Conservation (phyloP, 2,329 filamentous ascomycete species). For the Aspergillus novofumigatus region DNA sequence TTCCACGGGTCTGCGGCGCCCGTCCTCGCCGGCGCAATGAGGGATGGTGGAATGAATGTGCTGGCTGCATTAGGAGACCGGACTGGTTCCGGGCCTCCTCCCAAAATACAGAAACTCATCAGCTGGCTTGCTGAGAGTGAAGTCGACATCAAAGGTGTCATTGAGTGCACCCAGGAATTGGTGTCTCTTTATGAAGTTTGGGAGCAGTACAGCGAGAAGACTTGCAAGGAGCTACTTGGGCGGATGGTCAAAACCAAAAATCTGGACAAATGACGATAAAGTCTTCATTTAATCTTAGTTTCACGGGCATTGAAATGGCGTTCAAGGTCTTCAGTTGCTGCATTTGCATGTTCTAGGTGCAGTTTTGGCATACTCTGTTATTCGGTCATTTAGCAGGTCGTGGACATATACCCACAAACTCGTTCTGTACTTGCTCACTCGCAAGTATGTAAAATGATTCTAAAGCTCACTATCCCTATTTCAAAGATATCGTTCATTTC, state of each 20-base stretch:
- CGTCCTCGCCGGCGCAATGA: slow-evolving; percentile 30
- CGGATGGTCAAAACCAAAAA: slow-evolving; percentile 59
- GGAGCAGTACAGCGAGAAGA: slow-evolving; percentile 63
- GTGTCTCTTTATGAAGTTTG: slow-evolving; percentile 81
- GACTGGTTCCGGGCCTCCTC: slow-evolving; percentile 25
- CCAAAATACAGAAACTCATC: slow-evolving; percentile 60
- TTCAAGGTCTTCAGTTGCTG: background rate
- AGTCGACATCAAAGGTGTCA: slow-evolving; percentile 77
- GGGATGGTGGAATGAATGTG: slow-evolving; percentile 34
- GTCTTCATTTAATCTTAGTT: background rate
- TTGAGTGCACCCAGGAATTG: slow-evolving; percentile 87
- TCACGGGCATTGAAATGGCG: background rate
- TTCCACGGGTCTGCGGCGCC: slow-evolving; percentile 31
- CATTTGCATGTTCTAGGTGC: background rate
- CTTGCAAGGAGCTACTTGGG: slow-evolving; percentile 59
- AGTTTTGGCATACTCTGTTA: too few relatives aligned
- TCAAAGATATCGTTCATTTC: too few relatives aligned
- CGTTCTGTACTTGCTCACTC: too few relatives aligned
- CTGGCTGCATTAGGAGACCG: slow-evolving; percentile 33
- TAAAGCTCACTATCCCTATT: too few relatives aligned
- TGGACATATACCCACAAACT: too few relatives aligned
- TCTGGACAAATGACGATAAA: slow-evolving; percentile 50
- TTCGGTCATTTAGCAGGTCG: too few relatives aligned
- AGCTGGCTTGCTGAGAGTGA: slow-evolving; percentile 82
- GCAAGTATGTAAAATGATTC: too few relatives aligned